These are phyloP conservation scores for Vairimorpha ceranae DNA, from an alignment of 371 early-diverging fungal species.

Conservation along the genomic window DNA sequence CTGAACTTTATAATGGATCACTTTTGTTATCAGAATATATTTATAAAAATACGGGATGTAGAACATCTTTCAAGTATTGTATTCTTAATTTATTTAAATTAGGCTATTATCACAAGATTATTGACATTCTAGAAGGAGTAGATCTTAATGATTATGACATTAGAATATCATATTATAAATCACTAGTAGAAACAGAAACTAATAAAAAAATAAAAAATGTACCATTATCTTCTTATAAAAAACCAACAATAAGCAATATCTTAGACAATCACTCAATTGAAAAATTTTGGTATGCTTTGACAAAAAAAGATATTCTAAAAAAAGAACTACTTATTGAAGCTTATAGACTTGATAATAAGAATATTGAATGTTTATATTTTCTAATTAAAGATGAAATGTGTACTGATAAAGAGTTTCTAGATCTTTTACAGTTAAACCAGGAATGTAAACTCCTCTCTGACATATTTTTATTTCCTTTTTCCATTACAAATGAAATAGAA, in stretches of 20 bases:
- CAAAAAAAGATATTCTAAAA: conserved; percentile 21
- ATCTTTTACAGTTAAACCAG: not conserved
- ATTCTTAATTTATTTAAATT: conserved; percentile 5
- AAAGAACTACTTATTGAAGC: conserved; percentile 32
- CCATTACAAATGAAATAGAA: not conserved
- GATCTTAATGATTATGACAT: not conserved
- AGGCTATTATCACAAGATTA: conserved; percentile 9
- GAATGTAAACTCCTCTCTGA: not conserved
- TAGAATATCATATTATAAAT: conserved; percentile 19
- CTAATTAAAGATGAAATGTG: conserved; percentile 23
- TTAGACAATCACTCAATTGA: not conserved
- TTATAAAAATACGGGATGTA: not conserved
- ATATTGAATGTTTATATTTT: conserved; percentile 28
- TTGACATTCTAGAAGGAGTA: conserved; percentile 10
- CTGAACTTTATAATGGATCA: not conserved
- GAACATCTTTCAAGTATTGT: not conserved
- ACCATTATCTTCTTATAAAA: not conserved
- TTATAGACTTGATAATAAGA: conserved; percentile 12
- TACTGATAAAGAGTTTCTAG: conserved; percentile 4
- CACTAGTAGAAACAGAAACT: not conserved
- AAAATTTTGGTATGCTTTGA: conserved; percentile 14
- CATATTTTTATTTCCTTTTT: not conserved
- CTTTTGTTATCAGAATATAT: conserved; percentile 2
- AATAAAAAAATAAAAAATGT: not conserved
- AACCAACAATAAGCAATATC: not conserved